These are phyloP conservation scores for Phytopythium litorale DNA, from an alignment of 352 stramenopile genomes.

Conservation along the genomic window DNA sequence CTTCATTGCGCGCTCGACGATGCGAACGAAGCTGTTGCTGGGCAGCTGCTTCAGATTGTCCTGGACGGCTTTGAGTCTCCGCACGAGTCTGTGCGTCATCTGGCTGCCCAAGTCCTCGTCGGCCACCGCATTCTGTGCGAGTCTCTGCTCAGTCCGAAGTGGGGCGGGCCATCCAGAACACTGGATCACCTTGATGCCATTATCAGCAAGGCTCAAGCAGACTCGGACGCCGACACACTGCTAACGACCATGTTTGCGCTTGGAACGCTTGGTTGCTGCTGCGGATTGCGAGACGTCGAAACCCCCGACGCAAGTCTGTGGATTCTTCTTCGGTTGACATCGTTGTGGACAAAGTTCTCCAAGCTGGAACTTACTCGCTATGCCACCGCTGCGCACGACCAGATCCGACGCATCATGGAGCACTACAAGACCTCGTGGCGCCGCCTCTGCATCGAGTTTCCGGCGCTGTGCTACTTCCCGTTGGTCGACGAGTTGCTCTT, in stretches of 20 bases:
- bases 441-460: slow-evolving; percentile 45
- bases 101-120: background rate
- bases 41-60: slow-evolving; percentile 28
- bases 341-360: slow-evolving; percentile 48
- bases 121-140: background rate
- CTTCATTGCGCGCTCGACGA: slow-evolving; percentile 38
- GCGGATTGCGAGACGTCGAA: slow-evolving; percentile 20
- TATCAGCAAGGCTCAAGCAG: slow-evolving; percentile 29
- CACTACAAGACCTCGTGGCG: slow-evolving; percentile 50
- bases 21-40: slow-evolving; percentile 15
- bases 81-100: background rate
- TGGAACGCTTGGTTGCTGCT: slow-evolving; percentile 41
- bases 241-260: slow-evolving; percentile 21
- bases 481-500: slow-evolving; percentile 55
- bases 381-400: slow-evolving; percentile 31
- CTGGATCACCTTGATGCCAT: slow-evolving; percentile 30
- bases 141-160: background rate
- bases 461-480: slow-evolving; percentile 46
- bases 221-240: slow-evolving; percentile 17
- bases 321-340: slow-evolving; percentile 44
- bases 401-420: slow-evolving; percentile 45
- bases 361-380: slow-evolving; percentile 17
- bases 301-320: slow-evolving; percentile 43
- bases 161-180: background rate
- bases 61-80: slow-evolving; percentile 18